phyloP scores from a whole-genome alignment of 2,329 filamentous ascomycete species.

The Parastagonospora avenae region DNA sequence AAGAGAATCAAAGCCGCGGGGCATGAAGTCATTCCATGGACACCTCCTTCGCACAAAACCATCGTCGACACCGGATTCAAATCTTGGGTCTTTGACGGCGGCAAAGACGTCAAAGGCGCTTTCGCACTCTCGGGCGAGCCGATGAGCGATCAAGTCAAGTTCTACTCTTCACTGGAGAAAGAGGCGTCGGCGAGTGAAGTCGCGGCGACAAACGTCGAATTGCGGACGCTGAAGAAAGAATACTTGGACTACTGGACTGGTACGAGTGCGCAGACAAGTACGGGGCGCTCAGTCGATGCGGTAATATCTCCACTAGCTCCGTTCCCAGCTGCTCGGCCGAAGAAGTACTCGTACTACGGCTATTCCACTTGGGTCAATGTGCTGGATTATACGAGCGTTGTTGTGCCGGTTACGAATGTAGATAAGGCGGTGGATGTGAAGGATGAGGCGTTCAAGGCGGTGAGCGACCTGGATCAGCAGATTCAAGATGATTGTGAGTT shows the following conservation, averaged over 20 bases:
- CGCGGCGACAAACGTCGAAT: slow-evolving; percentile 37
- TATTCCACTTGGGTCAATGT: slow-evolving; percentile 39
- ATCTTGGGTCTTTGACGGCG: slow-evolving; percentile 41
- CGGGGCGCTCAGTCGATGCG: slow-evolving; percentile 44
- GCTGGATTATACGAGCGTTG: slow-evolving; percentile 41
- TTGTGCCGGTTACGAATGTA: slow-evolving; percentile 41
- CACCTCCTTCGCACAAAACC: slow-evolving; percentile 26
- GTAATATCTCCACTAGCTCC: slow-evolving; percentile 46
- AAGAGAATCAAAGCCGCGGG: slow-evolving; percentile 29
- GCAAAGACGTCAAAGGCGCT: slow-evolving; percentile 33
- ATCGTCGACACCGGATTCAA: slow-evolving; percentile 27
- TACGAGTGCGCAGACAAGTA: slow-evolving; percentile 29
- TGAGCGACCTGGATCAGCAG: slow-evolving; percentile 33
- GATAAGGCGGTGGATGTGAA: slow-evolving; percentile 35
- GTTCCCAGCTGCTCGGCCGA: slow-evolving; percentile 39
- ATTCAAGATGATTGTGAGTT: slow-evolving; percentile 37
- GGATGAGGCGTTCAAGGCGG: slow-evolving; percentile 27
- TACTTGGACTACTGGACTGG: slow-evolving; percentile 48
- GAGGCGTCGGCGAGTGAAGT: slow-evolving; percentile 37
- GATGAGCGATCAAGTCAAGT: slow-evolving; percentile 29
- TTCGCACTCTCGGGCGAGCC: slow-evolving; percentile 44
- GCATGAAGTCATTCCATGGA: slow-evolving; percentile 38
- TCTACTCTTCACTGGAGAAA: slow-evolving; percentile 19
- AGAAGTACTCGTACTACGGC: slow-evolving; percentile 41
- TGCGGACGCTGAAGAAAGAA: slow-evolving; percentile 37